Base-by-base conservation (phyloP, 805 yeast genomes). In the Candida fluviatilis region DNA sequence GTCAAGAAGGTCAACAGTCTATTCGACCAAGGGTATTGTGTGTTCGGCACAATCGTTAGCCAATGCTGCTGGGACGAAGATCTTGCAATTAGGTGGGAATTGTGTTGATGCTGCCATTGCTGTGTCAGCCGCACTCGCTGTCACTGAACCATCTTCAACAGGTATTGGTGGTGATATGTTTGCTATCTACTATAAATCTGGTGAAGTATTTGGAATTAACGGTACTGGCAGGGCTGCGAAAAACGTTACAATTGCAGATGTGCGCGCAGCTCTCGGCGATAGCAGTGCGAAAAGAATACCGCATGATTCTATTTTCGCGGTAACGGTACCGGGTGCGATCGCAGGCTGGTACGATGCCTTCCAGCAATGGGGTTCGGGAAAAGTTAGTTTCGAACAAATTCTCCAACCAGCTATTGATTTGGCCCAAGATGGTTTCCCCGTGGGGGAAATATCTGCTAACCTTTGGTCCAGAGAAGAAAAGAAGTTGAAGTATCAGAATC, bases 1-100 rank as follows among this genome's bases (percentile, higher is more conserved):
- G 12, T 82, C 88, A 2, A 66, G 91, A 50, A 66, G 95, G 37
- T 83, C 91, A 1, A 81, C 80, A 0, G 91, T 84, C 4, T 81
- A 82, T 55, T 82, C 90, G 3, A 63, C 79, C 14, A 76, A 75
- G 51, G 93, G 90, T 2, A 77, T 85, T 35, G 88, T 83, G 2
- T 73, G 86, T 1, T 79, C 89, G 2, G 68, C 90, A 0, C 93
- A 86, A 58, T 86, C 91, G 3, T 58, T 82, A 35, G 95, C 93
- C 24, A 77, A 78, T 37, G 78, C 84, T 1, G 91, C 89, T 0
- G 90, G 88, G 3, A 56, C 82, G 23, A 71, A 72, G 52, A 75
- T 84, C 25, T 68, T 85, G 19, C 78, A 75, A 17, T 62, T 65
- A 43, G 93, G 95, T 3, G 93, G 95, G 4, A 85, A 85, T 54